A percentile compares a stretch with the other conserved stretches of the same genome.
phyloP scores from a whole-genome alignment of 2,329 filamentous ascomycete genomes.

The Dactylellina parvicollis region DNA sequence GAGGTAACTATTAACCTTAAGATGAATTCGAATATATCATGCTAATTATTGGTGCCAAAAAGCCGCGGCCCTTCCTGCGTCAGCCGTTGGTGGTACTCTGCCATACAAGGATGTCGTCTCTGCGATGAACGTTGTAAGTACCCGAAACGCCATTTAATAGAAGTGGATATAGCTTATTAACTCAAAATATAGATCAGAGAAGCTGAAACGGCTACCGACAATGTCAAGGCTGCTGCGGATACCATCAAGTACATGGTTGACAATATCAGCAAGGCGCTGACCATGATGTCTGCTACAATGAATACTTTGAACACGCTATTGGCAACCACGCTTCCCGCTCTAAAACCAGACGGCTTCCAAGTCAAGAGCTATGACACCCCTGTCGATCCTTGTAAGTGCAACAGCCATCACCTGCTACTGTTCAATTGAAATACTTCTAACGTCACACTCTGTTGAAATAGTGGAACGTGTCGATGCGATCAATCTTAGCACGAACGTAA shows the following conservation, averaged over 20 bases:
- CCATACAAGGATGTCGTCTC: constrained; percentile 19
- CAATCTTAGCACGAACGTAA: constrained; percentile 34
- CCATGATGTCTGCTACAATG: constrained; percentile 31
- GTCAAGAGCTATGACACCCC: constrained; percentile 29
- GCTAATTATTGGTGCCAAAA: neutral
- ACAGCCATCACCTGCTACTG: neutral
- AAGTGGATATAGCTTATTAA: neutral
- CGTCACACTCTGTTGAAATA: too few relatives aligned
- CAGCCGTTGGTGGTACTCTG: constrained; percentile 17
- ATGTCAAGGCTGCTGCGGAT: constrained; percentile 26
- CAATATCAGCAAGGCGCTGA: constrained; percentile 21
- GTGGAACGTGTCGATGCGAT: constrained; percentile 40
- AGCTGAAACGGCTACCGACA: constrained; percentile 6
- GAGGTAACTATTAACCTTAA: constrained; percentile 7
- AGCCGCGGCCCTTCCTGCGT: constrained; percentile 38
- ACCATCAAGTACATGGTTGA: constrained; percentile 41
- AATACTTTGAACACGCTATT: constrained; percentile 26
- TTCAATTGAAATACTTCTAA: too few relatives aligned
- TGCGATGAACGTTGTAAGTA: constrained; percentile 25
- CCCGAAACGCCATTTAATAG: neutral
- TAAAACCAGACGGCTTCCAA: constrained; percentile 36
- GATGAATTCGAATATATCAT: neutral
- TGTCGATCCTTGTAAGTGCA: constrained; percentile 21
- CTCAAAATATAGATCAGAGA: constrained; percentile 10
- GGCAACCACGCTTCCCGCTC: constrained; percentile 21